Percentiles rank a stretch among this genome's conserved stretches.
These are phyloP conservation scores for Salix arbutifolia DNA, from an alignment of 345 rosid genomes.

Conservation along the genomic window DNA sequence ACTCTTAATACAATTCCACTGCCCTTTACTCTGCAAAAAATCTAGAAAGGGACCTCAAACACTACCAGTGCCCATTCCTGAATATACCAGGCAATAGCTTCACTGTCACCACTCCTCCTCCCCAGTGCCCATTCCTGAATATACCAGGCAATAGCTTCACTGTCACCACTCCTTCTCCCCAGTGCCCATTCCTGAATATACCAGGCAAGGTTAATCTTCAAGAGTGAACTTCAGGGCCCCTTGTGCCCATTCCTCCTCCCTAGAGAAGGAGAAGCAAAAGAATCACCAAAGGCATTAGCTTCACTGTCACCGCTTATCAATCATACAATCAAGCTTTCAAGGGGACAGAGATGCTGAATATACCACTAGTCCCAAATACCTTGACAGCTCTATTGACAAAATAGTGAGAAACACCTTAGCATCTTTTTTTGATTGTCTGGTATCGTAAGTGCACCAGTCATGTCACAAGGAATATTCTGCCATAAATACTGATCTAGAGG, in stretches of 20 bases:
- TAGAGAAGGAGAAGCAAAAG: not conserved
- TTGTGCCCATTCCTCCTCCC: not conserved
- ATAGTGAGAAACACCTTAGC: not conserved
- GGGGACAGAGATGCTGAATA: not conserved
- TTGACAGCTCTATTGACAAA: not conserved
- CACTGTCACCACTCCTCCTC: too few species aligned
- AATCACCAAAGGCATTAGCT: not conserved
- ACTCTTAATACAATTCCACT: not conserved
- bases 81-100: too few species aligned
- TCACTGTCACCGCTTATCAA: not conserved
- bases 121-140: too few species aligned
- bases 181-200: too few species aligned
- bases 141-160: too few species aligned
- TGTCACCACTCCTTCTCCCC: too few species aligned
- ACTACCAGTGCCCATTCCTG: not conserved
- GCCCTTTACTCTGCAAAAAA: too few species aligned
- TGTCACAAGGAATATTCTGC: not conserved
- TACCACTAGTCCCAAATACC: not conserved
- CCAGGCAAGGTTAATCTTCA: not conserved
- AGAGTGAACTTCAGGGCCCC: not conserved
- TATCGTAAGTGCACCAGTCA: not conserved
- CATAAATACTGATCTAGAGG: not conserved
- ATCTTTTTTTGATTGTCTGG: not conserved
- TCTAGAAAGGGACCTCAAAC: not conserved
- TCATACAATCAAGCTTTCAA: not conserved